Conservation (phyloP, 148 eudicot species). For the Linanthus parryae region DNA sequence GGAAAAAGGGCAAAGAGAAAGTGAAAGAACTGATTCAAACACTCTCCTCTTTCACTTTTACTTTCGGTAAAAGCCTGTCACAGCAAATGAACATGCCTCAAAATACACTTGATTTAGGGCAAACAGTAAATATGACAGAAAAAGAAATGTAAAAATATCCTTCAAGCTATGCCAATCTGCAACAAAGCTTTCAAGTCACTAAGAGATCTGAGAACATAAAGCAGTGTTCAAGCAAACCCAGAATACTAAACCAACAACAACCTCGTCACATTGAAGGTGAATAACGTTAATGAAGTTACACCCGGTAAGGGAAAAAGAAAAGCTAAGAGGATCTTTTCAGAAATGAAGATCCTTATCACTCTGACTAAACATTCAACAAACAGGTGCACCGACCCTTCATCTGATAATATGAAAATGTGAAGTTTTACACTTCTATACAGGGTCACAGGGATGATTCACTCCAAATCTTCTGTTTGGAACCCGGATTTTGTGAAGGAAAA, state of each 20-base stretch:
- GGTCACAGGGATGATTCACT: too few relatives aligned
- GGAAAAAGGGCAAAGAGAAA: constrained; percentile 3
- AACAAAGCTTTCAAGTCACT: too few relatives aligned
- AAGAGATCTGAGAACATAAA: too few relatives aligned
- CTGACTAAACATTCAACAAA: constrained; percentile 6
- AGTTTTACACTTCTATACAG: too few relatives aligned
- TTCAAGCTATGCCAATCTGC: not conserved
- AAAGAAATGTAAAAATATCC: not conserved
- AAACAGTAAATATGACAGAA: not conserved
- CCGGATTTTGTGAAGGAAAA: too few relatives aligned
- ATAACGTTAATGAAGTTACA: not conserved
- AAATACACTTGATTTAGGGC: constrained; percentile 1
- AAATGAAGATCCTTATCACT: constrained; percentile 2
- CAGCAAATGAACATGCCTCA: constrained; percentile 9
- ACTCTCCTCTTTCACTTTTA: constrained; percentile 17
- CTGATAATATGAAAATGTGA: constrained; percentile 4
- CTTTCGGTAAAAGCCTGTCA: constrained; percentile 7
- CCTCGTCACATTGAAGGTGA: constrained; percentile 4
- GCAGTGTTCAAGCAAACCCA: not conserved
- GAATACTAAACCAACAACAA: not conserved
- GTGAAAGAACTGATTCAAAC: not conserved
- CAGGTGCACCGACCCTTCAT: constrained; percentile 3
- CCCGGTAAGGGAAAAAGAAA: not conserved
- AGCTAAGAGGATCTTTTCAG: not conserved
- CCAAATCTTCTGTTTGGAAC: too few relatives aligned